Evolutionary conservation across 495 filamentous ascomycete species (phyloP).

Genomic region (Aspergillus steynii): DNA sequence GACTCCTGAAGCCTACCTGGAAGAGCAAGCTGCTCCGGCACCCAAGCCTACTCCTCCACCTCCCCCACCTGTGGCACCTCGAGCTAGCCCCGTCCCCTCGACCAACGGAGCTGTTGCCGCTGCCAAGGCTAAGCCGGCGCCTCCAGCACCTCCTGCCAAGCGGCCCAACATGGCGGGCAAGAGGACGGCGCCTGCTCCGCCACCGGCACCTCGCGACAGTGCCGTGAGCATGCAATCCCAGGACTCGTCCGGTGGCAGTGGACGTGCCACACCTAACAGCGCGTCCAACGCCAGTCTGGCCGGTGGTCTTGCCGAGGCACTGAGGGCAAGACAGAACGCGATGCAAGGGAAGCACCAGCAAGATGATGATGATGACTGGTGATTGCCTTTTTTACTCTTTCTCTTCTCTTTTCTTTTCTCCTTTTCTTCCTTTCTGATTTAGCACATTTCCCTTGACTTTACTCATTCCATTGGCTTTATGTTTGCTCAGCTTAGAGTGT

Average conservation of each 20-base stretch:
- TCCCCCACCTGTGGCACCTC: conserved; percentile 60
- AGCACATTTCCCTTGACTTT: conserved; percentile 11
- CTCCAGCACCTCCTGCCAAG: conserved; percentile 84
- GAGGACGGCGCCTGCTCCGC: conserved; percentile 62
- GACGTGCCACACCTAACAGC: conserved; percentile 66
- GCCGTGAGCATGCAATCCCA: conserved; percentile 70
- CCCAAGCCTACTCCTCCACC: conserved; percentile 55
- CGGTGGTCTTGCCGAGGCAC: conserved; percentile 80
- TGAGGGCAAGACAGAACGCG: conserved; percentile 70
- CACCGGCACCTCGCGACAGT: conserved; percentile 66
- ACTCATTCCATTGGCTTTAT: conserved; percentile 12
- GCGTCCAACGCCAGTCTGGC: conserved; percentile 71
- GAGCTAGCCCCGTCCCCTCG: conserved; percentile 42
- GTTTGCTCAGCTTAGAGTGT: neutral
- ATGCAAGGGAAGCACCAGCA: conserved; percentile 57
- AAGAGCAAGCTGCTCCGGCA: conserved; percentile 55
- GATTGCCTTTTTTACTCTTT: conserved; percentile 36
- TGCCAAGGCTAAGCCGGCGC: conserved; percentile 68
- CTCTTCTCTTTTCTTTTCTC: conserved; percentile 31
- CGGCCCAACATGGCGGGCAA: conserved; percentile 68
- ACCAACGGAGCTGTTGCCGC: conserved; percentile 51
- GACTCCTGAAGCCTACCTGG: conserved; percentile 90
- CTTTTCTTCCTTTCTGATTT: conserved; percentile 13
- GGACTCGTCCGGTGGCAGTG: conserved; percentile 62
- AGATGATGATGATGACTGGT: conserved; percentile 68